These are phyloP conservation scores for Inga oerstediana DNA, from an alignment of 306 rosid genomes.

Conservation along the genomic window DNA sequence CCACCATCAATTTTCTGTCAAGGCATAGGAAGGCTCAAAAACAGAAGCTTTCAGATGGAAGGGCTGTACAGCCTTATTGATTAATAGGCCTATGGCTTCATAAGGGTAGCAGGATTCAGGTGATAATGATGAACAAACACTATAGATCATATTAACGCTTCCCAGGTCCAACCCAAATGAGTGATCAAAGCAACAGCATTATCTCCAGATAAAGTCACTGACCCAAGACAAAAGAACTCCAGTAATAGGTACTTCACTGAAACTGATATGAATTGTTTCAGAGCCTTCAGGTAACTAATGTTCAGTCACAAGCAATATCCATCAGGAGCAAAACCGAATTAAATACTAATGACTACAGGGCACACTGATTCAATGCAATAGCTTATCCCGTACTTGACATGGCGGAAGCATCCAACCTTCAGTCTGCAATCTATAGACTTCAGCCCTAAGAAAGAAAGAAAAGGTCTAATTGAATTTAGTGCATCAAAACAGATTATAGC, in stretches of 20 bases:
- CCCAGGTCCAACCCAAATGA: slow-evolving; percentile 42
- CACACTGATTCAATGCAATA: slow-evolving; percentile 50
- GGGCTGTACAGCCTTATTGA: slow-evolving; percentile 77
- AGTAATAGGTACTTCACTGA: slow-evolving; percentile 60
- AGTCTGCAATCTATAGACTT: slow-evolving; percentile 42
- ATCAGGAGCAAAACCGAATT: slow-evolving; percentile 47
- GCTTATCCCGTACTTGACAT: slow-evolving; percentile 51
- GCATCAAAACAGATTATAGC: neutral
- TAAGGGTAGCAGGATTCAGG: slow-evolving; percentile 43
- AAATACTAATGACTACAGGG: slow-evolving; percentile 42
- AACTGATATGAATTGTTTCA: slow-evolving; percentile 42
- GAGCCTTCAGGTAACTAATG: slow-evolving; percentile 46
- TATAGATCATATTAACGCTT: slow-evolving; percentile 65
- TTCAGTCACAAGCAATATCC: slow-evolving; percentile 53
- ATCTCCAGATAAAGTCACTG: slow-evolving; percentile 40
- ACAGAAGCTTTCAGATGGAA: slow-evolving; percentile 67
- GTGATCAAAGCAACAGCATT: slow-evolving; percentile 45
- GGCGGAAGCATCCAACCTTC: slow-evolving; percentile 57
- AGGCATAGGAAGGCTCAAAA: slow-evolving; percentile 53
- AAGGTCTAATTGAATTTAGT: slow-evolving; percentile 7
- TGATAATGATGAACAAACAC: slow-evolving; percentile 48
- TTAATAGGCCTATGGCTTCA: slow-evolving; percentile 48
- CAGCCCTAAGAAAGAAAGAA: slow-evolving; percentile 61
- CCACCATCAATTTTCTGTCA: slow-evolving; percentile 78
- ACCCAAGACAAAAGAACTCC: slow-evolving; percentile 48